These are phyloP conservation scores for Candida orba DNA, from an alignment of 805 yeast species.

Conservation along the genomic window DNA sequence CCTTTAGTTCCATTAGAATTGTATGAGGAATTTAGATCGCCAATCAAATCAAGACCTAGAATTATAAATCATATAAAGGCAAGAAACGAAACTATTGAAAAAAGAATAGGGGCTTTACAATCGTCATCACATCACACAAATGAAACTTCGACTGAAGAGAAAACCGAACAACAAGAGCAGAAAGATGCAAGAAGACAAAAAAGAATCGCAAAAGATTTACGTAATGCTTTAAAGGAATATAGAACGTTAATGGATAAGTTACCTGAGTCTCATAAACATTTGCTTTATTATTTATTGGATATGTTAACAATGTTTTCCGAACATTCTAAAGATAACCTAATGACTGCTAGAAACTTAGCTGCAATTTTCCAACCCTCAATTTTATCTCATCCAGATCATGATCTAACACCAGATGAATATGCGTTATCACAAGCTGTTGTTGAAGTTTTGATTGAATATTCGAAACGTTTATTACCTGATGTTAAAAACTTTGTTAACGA, in stretches of 20 bases:
- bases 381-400: conserved; percentile 86
- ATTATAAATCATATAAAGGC: conserved; percentile 59
- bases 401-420: conserved; percentile 87
- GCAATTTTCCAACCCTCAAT: conserved; percentile 98
- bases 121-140: conserved; percentile 1
- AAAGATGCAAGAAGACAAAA: conserved; percentile 37
- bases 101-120: conserved; percentile 27
- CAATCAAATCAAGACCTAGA: conserved; percentile 56
- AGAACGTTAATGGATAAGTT: conserved; percentile 59
- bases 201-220: conserved; percentile 55
- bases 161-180: conserved; percentile 24
- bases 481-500: conserved; percentile 25
- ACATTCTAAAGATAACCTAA: conserved; percentile 68
- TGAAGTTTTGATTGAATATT: conserved; percentile 82
- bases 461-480: conserved; percentile 66
- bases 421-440: conserved; percentile 80
- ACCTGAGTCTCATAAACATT: conserved; percentile 74
- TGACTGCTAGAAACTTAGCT: conserved; percentile 90
- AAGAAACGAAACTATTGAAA: conserved; percentile 38
- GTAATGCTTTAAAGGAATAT: conserved; percentile 64
- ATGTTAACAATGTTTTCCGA: conserved; percentile 78
- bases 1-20: conserved; percentile 77
- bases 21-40: conserved; percentile 75
- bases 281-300: conserved; percentile 81
- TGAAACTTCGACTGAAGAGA: conserved; percentile 13